Percentiles rank a stretch among this genome's conserved stretches.
Evolutionary conservation across 2,329 filamentous ascomycete species (phyloP).

Genomic region (Colletotrichum sansevieriae): DNA sequence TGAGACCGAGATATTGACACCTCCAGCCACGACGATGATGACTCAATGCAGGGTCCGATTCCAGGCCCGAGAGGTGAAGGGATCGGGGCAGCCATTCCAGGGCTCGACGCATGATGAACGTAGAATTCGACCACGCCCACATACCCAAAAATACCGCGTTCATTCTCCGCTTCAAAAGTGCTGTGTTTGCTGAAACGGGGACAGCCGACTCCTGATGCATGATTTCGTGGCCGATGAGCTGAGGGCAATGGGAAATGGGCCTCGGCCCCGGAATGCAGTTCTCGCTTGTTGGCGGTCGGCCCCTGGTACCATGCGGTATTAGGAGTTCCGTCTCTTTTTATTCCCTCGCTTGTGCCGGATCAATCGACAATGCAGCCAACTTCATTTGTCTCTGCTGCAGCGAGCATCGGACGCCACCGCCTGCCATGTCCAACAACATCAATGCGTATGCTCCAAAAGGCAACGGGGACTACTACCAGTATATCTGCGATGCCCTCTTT

Average conservation of each 20-base stretch:
- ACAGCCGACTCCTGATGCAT: constrained; percentile 25
- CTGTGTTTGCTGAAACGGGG: constrained; percentile 18
- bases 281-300: constrained; percentile 22
- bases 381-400: constrained; percentile 15
- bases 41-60: constrained; percentile 25
- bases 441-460: no score
- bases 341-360: constrained; percentile 32
- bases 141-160: constrained; percentile 9
- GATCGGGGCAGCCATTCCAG: neutral
- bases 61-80: neutral
- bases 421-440: neutral
- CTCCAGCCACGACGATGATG: constrained; percentile 19
- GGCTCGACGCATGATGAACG: neutral
- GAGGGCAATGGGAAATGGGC: constrained; percentile 28
- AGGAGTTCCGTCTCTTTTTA: neutral
- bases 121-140: neutral
- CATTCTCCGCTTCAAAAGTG: neutral
- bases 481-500: neutral
- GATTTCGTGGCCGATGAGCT: constrained; percentile 24
- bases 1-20: constrained; percentile 5
- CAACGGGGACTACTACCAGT: neutral
- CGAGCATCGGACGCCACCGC: constrained; percentile 8
- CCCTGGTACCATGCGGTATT: constrained; percentile 35
- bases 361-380: constrained; percentile 41
- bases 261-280: constrained; percentile 29